These are phyloP conservation scores for Kwoniella sp. DNA, from an alignment of 768 basidiomycete species.

Conservation along the genomic window DNA sequence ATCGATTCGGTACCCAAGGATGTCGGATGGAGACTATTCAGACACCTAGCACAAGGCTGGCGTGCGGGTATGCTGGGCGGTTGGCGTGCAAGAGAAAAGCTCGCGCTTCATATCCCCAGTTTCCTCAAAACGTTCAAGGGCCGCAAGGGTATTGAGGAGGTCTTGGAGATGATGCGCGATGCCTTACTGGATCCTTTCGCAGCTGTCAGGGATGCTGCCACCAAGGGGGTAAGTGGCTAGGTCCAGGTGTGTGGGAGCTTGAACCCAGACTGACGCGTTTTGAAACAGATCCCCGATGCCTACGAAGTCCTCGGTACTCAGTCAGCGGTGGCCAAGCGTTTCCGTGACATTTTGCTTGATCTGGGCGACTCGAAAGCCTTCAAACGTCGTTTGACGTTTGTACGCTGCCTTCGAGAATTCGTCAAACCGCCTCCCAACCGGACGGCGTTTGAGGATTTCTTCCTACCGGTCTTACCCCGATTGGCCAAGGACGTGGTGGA, in stretches of 20 bases:
- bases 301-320: slow-evolving; percentile 36
- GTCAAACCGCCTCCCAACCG: slow-evolving; percentile 53
- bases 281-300: slow-evolving; percentile 27
- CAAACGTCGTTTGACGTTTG: slow-evolving; percentile 69
- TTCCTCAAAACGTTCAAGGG: slow-evolving; percentile 54
- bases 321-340: slow-evolving; percentile 24
- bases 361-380: slow-evolving; percentile 48
- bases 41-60: slow-evolving; percentile 58
- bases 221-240: slow-evolving; percentile 57
- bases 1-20: slow-evolving; percentile 56
- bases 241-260: slow-evolving; percentile 3
- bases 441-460: slow-evolving; percentile 52
- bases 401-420: slow-evolving; percentile 68
- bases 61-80: slow-evolving; percentile 58
- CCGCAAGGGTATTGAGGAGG: slow-evolving; percentile 53
- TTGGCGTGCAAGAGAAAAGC: slow-evolving; percentile 77
- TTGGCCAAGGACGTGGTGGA: slow-evolving; percentile 73
- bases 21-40: slow-evolving; percentile 54
- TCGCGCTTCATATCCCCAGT: slow-evolving; percentile 58
- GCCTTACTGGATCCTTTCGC: slow-evolving; percentile 74
- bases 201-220: slow-evolving; percentile 75
- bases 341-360: slow-evolving; percentile 52
- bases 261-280: neutral
- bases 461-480: slow-evolving; percentile 58
- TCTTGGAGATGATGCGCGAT: slow-evolving; percentile 58